Base-by-base conservation (phyloP, 2,329 filamentous ascomycete species). In the Phyllosticta citriasiana region DNA sequence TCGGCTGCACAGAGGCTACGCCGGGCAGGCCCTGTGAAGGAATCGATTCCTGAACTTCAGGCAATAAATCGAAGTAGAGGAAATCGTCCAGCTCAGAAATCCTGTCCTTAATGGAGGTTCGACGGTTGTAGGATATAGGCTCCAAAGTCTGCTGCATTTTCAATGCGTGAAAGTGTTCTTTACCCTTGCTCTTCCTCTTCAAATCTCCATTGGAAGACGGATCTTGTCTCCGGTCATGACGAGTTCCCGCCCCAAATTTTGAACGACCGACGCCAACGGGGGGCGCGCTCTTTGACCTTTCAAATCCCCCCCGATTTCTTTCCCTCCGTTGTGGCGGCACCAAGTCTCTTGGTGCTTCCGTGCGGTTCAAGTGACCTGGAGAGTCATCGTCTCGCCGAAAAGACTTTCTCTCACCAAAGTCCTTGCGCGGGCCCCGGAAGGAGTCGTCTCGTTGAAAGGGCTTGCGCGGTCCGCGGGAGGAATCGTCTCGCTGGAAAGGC, bases 131-230 rank as follows among this genome's bases (percentile, higher is more conserved):
- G 0, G 90, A 84, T 4, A 97, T 80, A 2, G 86, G 84, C 2
- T 89, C 79, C 65, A 97, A 78, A 1, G 88, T 81, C 57, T 86
- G 85, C 72, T 97, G 93, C 93, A 97, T 97, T 77, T 95, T 96
- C 73, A 97, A 79, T 4, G 93, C 92, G 72, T 95, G 92, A 74
- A 84, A 88, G 24, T 53, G 33, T 4, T 40, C 33, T 16, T 40
- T 40, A 4, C 33, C 33, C 10, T 40, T 30, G 27, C 27, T 40
- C 33, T 16, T 16, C 2, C 10, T 40, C 33, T 12, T 12, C 33
- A 16, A 16, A 10, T 12, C 10, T 12, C 10, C 10, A 40, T 40
- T 40, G 4, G 4, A 12, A 9, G 10, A 16, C 14, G 33, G 33
- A 4, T 14, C 14, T 40, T 12, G 8, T 40, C 33, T 16, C 33